Evolutionary conservation across 2,329 filamentous ascomycete genomes (phyloP), one percentile per base, ranked within the genome.

Genomic region (Fusarium incarnatum): DNA sequence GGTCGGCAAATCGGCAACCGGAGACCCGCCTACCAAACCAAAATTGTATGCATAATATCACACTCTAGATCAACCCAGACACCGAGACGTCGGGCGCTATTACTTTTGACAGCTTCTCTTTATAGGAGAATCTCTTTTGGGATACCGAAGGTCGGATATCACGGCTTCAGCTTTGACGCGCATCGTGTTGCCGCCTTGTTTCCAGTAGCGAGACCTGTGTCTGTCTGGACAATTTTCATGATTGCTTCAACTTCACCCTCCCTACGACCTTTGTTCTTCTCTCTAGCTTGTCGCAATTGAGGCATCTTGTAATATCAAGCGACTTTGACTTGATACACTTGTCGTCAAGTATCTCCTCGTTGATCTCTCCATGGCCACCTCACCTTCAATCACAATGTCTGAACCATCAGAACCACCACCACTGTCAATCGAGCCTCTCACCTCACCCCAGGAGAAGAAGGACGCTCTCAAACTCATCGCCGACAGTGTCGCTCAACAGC

Each of bases 401-500:
- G 12, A 63, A 23, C 27, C 50, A 20, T 30, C 64, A 32, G 67
- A 85, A 68, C 81, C 89, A 41, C 90, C 90, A 9, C 85, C 88
- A 13, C 86, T 94, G 60, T 85, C 85, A 40, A 89, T 91, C 54
- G 86, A 86, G 67, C 76, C 85, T 47, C 79, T 89, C 45, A 83
- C 82, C 41, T 73, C 74, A 42, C 81, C 87, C 48, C 77, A 82
- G 46, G 91, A 94, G 75, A 89, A 90, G 76, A 82, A 89, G 68
- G 85, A 88, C 60, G 91, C 91, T 15, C 83, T 97, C 57, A 87
- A 87, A 66, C 86, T 97, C 20, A 85, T 97, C 48, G 90, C 92
- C 56, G 93, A 96, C 81, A 93, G 90, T 70, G 89, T 97, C 59
- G 92, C 93, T 27, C 92, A 97, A 77, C 93, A 96, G 81, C 90